Evolutionary conservation across 805 yeast genomes (phyloP).

Genomic region (Tetrapisispora nanseiensis): DNA sequence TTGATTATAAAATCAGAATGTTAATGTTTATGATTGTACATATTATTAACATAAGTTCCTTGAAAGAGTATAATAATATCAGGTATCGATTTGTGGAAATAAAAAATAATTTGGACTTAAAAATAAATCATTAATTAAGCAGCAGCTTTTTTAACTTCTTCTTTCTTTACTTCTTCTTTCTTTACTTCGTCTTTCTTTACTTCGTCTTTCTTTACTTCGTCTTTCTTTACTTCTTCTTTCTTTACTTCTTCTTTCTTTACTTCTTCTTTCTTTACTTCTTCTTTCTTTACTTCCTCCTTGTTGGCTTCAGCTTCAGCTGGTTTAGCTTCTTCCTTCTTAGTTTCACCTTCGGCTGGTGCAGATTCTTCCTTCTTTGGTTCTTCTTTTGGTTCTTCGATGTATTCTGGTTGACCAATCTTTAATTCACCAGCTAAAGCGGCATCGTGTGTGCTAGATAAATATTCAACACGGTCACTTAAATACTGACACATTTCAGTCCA

Average conservation of each 20-base stretch:
- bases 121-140: neutral
- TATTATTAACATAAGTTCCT: no score
- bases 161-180: slow-evolving; percentile 1
- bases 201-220: slow-evolving; percentile 1
- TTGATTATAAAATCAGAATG: no score
- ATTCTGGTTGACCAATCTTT: slow-evolving; percentile 1
- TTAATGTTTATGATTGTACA: no score
- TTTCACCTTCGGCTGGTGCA: neutral
- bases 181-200: neutral
- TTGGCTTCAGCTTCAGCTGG: neutral
- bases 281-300: neutral
- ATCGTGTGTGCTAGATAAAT: slow-evolving; percentile 6
- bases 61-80: no score
- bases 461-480: slow-evolving; percentile 11
- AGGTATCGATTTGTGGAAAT: no score
- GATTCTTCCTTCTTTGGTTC: neutral
- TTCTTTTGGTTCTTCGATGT: slow-evolving; percentile 1
- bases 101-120: no score
- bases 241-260: neutral
- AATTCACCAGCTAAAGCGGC: slow-evolving; percentile 2
- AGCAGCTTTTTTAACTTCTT: neutral
- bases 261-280: slow-evolving; percentile 2
- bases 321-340: slow-evolving; percentile 2
- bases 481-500: slow-evolving; percentile 19
- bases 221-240: slow-evolving; percentile 1